Evolutionary conservation across 2,329 filamentous ascomycete species (phyloP), one percentile per base, ranked within the genome.

Genomic region (Clarireedia paspali): DNA sequence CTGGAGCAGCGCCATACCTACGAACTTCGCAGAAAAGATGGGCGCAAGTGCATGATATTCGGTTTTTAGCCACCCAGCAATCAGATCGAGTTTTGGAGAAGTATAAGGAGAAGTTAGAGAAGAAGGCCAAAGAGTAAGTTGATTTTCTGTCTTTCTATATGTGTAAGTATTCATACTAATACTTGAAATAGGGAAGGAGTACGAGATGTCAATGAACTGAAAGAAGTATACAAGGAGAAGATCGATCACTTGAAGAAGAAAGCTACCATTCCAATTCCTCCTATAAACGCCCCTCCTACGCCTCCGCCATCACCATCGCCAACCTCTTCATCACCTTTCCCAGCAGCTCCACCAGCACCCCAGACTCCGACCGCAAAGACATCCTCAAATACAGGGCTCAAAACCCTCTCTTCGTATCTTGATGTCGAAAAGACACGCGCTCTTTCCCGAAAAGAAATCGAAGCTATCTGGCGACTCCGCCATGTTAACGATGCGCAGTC

Each of bases 11-110:
- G 10, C 67, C 66, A 4, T 67, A 64, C 56, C 53, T 68, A 44
- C 66, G 66, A 53, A 65, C 65, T 15, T 66, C 71, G 6, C 92
- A 96, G 72, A 83, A 86, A 55, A 84, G 91, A 70, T 95, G 89
- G 87, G 92, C 92, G 2, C 89, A 89, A 66, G 91, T 96, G 30
- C 89, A 95, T 71, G 89, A 96, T 72, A 85, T 95, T 48, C 89
- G 91, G 62, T 95, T 92, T 77, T 81, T 96, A 47, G 87, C 87
- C 59, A 94, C 90, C 15, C 88, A 91, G 59, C 76, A 82, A 56
- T 78, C 85, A 47, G 79, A 82, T 57, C 78, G 80, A 64, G 76
- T 96, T 40, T 70, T 89, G 61, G 90, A 95, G 62, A 95, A 89
- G 72, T 99, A 99, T 76, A 83, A 82, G 64, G 81, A 86, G 56